Base-by-base conservation (phyloP, 2,329 filamentous ascomycete genomes). In the Tolypocladium nubicola region DNA sequence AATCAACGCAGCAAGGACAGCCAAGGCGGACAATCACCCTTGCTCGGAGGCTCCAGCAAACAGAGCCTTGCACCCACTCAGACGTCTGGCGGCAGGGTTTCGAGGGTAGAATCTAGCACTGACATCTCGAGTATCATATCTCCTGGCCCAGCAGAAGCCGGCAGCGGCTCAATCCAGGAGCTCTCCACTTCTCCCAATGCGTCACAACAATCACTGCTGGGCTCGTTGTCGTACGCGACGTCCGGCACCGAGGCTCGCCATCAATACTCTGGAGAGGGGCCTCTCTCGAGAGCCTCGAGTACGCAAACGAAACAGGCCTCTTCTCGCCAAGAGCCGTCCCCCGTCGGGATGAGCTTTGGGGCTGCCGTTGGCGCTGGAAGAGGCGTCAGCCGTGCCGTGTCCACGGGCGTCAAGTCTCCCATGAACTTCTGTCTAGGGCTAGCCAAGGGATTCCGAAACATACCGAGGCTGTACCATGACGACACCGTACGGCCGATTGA, bases 381-480 rank as follows among this genome's bases (percentile, higher is more conserved):
- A 62, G 84, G 86, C 1, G 80, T 91, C 40, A 80, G 83, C 26
- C 82, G 85, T n/a, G 86, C 94, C 53, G 83, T 92, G 6, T 80
- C 81, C 13, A 85, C 88, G n/a, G 83, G 88, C 6, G 77, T 93
- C 59, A 89, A 88, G 64, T 86, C 87, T 1, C 92, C 91, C 0
- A 87, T 94, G 79, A 90, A 96, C 68, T 87, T 96, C 61, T 89
- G 89, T 45, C 73, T 96, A 47, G 88, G 88, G 1, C 73, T 96
- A 41, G 88, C 91, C 0, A 88, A 88, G 69, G 92, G 92, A 0
- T 95, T 96, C 68, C 87, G 93, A 67, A 96, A 96, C 64, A 87
- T 89, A 7, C 91, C 92, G 0, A 86, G 83, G 63, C 75, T 96
- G 1, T 96, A 96, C 67, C 88, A 91, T 47, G 91, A 96, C 65